Base-by-base conservation (phyloP, 1,139 yeast species). In the Zhuliangozyma blackwelliae region DNA sequence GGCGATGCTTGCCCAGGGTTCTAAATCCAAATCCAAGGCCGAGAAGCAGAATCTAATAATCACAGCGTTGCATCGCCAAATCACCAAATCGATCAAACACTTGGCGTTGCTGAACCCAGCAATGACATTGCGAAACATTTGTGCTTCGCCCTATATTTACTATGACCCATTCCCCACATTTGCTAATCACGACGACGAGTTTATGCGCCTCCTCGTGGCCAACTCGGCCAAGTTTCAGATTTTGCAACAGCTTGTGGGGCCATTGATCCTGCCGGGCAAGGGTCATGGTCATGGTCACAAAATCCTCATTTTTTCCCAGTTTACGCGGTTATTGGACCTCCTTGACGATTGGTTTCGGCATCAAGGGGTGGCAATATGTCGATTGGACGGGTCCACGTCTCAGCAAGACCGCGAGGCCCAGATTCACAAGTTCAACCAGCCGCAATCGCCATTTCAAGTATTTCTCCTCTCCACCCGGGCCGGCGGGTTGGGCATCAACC, bases 401-500 rank as follows among this genome's bases (percentile, higher is more conserved):
- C 92, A 84, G 46, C 73, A 57, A 1, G 82, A 75, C 6, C 70
- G 98, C 40, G 82, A 83, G 40, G 69, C 61, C 10, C 77, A 81
- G 46, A 86, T 92, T 32, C 63, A 65, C 2, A 52, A 52, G 2
- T 92, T 92, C 57, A 60, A 60, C 36, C 45, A 45, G 6, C 63
- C 65, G 29, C 57, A 63, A 10, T 45, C 53, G 1, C 45, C 60
- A 2, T 59, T 60, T 1, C 54, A 61, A 29, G 67, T 86, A 1
- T 92, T 92, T 48, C 58, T 92, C 36, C 65, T 92, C 11, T 84
- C 96, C 10, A 92, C 98, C 0, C 71, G 97, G 43, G 92, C 97
- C 0, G 98, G 97, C 10, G 97, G 97, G 0, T 72, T 92, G 23
- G 98, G 98, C 2, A 77, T 92, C 33, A 92, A 92, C 51, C 68